Conservation (phyloP, 495 filamentous ascomycete genomes). For the Lepraria neglecta region DNA sequence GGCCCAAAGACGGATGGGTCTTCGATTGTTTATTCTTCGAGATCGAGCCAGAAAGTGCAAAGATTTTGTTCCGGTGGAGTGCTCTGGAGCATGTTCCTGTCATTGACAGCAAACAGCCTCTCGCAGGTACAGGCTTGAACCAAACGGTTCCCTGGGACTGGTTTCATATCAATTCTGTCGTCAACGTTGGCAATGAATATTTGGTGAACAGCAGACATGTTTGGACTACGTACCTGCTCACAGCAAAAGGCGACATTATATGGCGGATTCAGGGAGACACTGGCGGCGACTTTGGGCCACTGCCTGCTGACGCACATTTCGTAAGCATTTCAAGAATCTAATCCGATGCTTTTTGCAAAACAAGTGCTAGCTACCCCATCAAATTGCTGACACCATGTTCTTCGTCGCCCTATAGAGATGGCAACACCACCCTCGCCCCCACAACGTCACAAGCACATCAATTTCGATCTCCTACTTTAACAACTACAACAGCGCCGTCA, state of each 20-base stretch:
- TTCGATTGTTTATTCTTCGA: slow-evolving; percentile 49
- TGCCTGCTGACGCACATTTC: slow-evolving; percentile 26
- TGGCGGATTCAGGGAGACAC: slow-evolving; percentile 42
- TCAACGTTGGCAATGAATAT: slow-evolving; percentile 38
- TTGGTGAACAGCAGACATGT: slow-evolving; percentile 37
- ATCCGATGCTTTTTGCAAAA: too few relatives aligned
- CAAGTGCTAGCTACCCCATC: neutral
- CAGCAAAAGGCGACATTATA: slow-evolving; percentile 35
- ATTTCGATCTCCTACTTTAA: slow-evolving; percentile 39
- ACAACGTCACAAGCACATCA: slow-evolving; percentile 26
- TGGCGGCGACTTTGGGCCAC: slow-evolving; percentile 37
- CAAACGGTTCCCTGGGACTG: slow-evolving; percentile 38
- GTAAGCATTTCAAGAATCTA: slow-evolving; percentile 6
- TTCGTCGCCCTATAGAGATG: slow-evolving; percentile 18
- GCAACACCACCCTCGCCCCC: slow-evolving; percentile 39
- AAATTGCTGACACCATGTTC: too few relatives aligned
- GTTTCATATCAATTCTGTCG: slow-evolving; percentile 45
- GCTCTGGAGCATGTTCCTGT: slow-evolving; percentile 35
- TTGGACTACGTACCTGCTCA: slow-evolving; percentile 36
- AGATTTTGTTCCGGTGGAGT: slow-evolving; percentile 39
- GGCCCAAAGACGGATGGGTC: slow-evolving; percentile 43
- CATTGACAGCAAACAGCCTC: slow-evolving; percentile 2
- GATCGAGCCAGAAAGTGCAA: slow-evolving; percentile 40
- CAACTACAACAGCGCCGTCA: slow-evolving; percentile 32
- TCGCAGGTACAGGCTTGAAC: slow-evolving; percentile 17